Conservation (phyloP, 1,139 yeast species). For the Pneumocystis sp. region DNA sequence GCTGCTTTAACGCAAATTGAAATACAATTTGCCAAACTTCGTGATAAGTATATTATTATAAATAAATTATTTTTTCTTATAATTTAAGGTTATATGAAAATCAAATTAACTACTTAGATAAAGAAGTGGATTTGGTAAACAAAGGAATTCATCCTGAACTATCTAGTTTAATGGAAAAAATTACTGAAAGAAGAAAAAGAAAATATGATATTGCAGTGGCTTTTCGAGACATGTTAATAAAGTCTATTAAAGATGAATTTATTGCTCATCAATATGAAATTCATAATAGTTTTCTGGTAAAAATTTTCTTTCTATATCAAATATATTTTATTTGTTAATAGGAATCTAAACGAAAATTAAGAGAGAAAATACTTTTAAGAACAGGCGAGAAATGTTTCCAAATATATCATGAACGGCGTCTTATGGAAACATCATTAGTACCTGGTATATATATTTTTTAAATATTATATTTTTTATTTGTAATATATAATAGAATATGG, state of each 20-base stretch:
- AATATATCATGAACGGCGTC: conserved; percentile 75
- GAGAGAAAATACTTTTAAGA: conserved; percentile 47
- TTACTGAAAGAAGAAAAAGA: conserved; percentile 55
- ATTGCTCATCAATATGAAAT: conserved; percentile 62
- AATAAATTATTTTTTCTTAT: neutral
- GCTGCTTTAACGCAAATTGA: conserved; percentile 63
- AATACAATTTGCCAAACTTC: conserved; percentile 64
- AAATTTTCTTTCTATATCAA: conserved; percentile 10
- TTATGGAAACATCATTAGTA: conserved; percentile 51
- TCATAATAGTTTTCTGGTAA: conserved; percentile 71
- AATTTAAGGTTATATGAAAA: conserved; percentile 24
- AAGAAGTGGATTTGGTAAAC: conserved; percentile 72
- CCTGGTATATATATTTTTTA: neutral
- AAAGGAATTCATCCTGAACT: conserved; percentile 87
- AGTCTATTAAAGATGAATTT: conserved; percentile 68
- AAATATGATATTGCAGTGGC: conserved; percentile 53
- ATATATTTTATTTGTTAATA: neutral
- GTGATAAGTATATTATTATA: conserved; percentile 37
- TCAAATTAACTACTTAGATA: conserved; percentile 57
- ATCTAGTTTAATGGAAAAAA: conserved; percentile 47
- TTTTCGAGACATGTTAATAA: conserved; percentile 54
- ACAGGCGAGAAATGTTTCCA: conserved; percentile 88
- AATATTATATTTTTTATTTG: neutral
- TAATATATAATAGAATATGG: conserved; percentile 29
- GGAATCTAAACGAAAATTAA: conserved; percentile 39